Evolutionary conservation across 2,329 filamentous ascomycete species (phyloP), one percentile per base, ranked within the genome.

Genomic region (Diaporthe citriasiana): DNA sequence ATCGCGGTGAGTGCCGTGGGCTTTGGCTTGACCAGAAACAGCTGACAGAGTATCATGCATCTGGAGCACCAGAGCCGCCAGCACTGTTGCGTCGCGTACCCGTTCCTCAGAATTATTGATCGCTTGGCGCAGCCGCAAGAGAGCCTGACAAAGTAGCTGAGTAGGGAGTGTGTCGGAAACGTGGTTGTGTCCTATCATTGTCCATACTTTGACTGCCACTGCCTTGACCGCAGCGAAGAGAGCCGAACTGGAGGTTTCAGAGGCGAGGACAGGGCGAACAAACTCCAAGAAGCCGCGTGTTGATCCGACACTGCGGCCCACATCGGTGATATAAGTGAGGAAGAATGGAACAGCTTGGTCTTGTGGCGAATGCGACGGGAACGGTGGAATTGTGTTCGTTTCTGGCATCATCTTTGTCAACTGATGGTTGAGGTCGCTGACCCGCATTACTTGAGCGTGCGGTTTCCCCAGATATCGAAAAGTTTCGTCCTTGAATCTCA

Each of bases 281-380:
- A 60, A 60, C 38, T 60, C 38, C 57, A 60, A 25, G 57, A 42
- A 60, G 35, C 57, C 57, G 38, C 57, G 38, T 27, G 57, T 60
- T n/a, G 57, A 60, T 30, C 45, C 38, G 38, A 60, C 13, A 22
- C 57, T 60, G 38, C 57, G 57, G 12, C 57, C 57, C 0, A 60
- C 25, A 12, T 40, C 57, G 33, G 57, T 60, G 38, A 60, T 15
- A 27, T 60, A 60, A 12, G 57, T 60, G 15, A 60, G 57, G 8
- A 60, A 60, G 57, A 60, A 60, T 27, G n/a, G 38, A 30, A 60
- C 35, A 12, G 57, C 38, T 27, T 45, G 38, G 9, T 45, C 57
- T 27, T 60, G 57, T 45, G 57, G 57, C 8, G 38, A 30, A 42
- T 42, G 57, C 22, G 38, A 42, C 3, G 57, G 57, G 57, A 1